These are phyloP conservation scores for Pinguiococcus pyrenoidosus DNA, from an alignment of 108 stramenopile species.

Conservation along the genomic window DNA sequence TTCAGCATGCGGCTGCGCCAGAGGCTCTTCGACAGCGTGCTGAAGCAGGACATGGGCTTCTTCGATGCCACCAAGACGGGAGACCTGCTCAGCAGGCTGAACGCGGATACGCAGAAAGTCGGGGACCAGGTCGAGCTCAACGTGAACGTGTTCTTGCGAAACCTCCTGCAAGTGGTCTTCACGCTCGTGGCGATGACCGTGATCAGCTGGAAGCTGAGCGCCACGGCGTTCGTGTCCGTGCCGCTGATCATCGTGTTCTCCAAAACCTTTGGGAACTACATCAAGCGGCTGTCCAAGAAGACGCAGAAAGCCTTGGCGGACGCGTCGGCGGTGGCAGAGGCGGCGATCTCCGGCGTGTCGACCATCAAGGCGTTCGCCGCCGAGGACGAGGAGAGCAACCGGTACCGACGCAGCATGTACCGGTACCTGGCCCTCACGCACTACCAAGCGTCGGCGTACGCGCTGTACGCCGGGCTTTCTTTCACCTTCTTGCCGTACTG, in stretches of 20 bases:
- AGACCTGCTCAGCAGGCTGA: constrained; percentile 15
- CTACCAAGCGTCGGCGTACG: no score
- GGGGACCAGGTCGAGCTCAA: constrained; percentile 68
- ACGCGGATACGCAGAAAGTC: constrained; percentile 46
- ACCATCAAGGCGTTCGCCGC: constrained; percentile 67
- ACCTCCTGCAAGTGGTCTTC: constrained; percentile 48
- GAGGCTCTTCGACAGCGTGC: constrained; percentile 49
- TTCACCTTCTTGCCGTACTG: constrained; percentile 54
- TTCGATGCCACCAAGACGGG: constrained; percentile 43
- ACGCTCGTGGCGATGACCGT: constrained; percentile 64
- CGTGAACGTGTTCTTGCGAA: constrained; percentile 60
- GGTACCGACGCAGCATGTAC: constrained; percentile 40
- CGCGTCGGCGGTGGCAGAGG: constrained; percentile 55
- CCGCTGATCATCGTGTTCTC: constrained; percentile 55
- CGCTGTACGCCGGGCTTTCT: no score
- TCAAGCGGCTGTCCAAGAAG: constrained; percentile 52
- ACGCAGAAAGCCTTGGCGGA: constrained; percentile 67
- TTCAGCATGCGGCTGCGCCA: constrained; percentile 52
- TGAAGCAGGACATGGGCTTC: constrained; percentile 45
- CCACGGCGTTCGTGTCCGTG: constrained; percentile 61
- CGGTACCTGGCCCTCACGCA: constrained; percentile 48
- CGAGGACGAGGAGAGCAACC: constrained; percentile 40
- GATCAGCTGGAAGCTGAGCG: constrained; percentile 52
- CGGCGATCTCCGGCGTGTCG: constrained; percentile 52
- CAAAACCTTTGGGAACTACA: constrained; percentile 55